Base-by-base conservation (phyloP, 148 eudicot genomes). In the Silene conica region DNA sequence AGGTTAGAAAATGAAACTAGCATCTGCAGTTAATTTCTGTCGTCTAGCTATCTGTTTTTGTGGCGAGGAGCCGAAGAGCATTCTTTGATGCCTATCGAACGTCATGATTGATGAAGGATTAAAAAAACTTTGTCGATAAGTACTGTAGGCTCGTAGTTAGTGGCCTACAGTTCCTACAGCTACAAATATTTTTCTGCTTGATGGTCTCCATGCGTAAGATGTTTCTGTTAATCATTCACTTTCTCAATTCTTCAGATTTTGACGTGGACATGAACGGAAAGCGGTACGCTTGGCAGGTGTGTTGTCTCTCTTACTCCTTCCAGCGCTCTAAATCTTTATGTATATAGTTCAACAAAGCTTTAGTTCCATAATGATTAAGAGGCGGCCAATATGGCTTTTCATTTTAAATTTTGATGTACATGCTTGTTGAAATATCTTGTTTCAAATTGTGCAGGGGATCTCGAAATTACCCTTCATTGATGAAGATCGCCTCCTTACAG, bases 191-290 rank as follows among this genome's bases (percentile, higher is more conserved):
- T 16, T 28, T 63, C 67, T 63, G 4, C 70, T 68, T 68, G 56
- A 14, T 8, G n/a, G 31, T 46, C 18, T 50, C 10, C 20, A 50
- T 48, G 14, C 14, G 0, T 52, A 26, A 48, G 25, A 63, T 12
- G 15, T 71, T 71, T 62, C 41, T 52, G 41, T 45, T 73, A 14
- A 56, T 34, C 13, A 66, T 50, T 20, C 41, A 28, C 70, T 52
- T 67, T 43, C 28, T 64, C 70, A 14, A 64, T 73, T 67, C 54
- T 46, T 16, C 89, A 92, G 99, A 96, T 82, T 96, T 96, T 77
- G 99, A 92, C 71, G 89, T 90, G 41, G 99, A 96, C 83, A 96
- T 96, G 96, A 90, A 90, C 71, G 99, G 99, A 19, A 92, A 96
- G 80, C 86, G 97, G 60, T 96, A 16, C 80, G 77, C 96, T 70